Conservation (phyloP, 345 rosid genomes). For the Rhizophora apiculata region DNA sequence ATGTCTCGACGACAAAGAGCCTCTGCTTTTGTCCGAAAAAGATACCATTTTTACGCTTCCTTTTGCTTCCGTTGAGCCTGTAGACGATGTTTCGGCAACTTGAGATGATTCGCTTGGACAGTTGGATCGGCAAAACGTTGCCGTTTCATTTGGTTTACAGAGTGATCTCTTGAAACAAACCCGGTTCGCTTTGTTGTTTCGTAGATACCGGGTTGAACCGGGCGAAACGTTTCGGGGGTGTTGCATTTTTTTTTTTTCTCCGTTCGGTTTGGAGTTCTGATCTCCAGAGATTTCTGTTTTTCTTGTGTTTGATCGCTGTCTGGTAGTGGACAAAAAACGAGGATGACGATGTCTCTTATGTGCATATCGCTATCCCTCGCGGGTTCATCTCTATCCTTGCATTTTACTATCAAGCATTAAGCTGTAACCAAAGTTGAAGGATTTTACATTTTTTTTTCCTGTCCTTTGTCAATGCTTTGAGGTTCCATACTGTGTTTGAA, state of each 20-base stretch:
- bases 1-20: neutral
- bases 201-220: constrained; percentile 13
- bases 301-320: constrained; percentile 60
- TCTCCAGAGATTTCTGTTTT: constrained; percentile 51
- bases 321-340: constrained; percentile 28
- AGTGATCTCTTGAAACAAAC: constrained; percentile 21
- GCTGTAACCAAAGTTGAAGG: constrained; percentile 12
- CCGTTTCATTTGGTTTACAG: constrained; percentile 15
- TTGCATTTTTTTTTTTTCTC: no score
- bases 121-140: constrained; percentile 25
- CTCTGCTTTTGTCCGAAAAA: neutral
- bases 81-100: constrained; percentile 32
- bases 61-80: neutral
- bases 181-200: constrained; percentile 11
- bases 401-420: constrained; percentile 24
- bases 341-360: constrained; percentile 37
- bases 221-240: constrained; percentile 1
- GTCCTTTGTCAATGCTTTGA: neutral
- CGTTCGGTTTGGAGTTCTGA: constrained; percentile 46
- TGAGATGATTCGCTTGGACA: neutral
- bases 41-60: neutral
- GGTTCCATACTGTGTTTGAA: neutral
- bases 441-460: neutral
- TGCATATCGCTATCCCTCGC: constrained; percentile 40
- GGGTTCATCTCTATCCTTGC: constrained; percentile 29